phyloP scores from a whole-genome alignment of 2,329 filamentous ascomycete species.

The Penicillium brasilianum region DNA sequence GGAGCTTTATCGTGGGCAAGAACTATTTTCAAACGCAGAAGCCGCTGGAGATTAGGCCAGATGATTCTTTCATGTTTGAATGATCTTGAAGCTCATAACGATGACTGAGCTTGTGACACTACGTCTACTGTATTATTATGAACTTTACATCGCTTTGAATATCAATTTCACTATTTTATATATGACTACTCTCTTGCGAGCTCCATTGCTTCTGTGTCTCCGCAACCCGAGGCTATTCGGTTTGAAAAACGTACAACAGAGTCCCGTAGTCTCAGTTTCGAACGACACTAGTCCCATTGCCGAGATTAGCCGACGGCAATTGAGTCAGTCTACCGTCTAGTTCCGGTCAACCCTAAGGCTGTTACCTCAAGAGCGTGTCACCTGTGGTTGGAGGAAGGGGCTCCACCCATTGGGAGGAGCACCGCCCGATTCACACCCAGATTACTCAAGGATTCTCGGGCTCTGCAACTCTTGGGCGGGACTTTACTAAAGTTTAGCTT shows the following conservation, averaged over 20 bases:
- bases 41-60: conserved; percentile 39
- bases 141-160: not conserved
- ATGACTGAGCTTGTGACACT: not conserved
- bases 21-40: conserved; percentile 37
- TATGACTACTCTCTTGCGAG: not conserved
- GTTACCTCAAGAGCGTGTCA: not conserved
- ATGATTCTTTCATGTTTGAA: conserved; percentile 41
- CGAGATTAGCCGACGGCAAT: not conserved
- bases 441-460: no score
- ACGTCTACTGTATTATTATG: not conserved
- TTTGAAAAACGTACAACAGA: not conserved
- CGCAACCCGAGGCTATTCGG: no score
- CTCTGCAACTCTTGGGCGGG: no score
- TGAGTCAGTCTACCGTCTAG: not conserved
- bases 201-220: not conserved
- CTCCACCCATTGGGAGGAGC: not conserved
- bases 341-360: not conserved
- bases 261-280: not conserved
- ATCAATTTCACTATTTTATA: not conserved
- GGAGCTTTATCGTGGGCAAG: conserved; percentile 38
- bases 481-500: no score
- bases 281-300: not conserved
- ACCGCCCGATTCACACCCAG: not conserved
- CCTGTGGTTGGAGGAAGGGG: not conserved
- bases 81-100: conserved; percentile 28